A percentile compares a stretch with the other conserved stretches of the same genome.
Conservation (phyloP, 805 yeast genomes). For the Wickerhamiella allomyrinae region DNA sequence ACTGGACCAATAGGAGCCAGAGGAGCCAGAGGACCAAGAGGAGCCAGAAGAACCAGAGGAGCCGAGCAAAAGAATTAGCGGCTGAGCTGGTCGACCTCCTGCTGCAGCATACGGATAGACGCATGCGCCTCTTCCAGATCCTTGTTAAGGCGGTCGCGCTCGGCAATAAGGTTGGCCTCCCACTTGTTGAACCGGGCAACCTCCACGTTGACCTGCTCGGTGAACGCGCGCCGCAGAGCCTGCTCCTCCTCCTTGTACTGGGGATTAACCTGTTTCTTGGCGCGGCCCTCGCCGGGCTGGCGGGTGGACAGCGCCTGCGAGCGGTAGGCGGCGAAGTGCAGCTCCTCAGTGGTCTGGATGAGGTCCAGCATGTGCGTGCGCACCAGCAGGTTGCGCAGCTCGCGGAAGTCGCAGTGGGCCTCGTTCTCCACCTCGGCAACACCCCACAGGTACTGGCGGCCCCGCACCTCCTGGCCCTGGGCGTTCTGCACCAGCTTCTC, state of each 20-base stretch:
- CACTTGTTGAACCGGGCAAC: constrained; percentile 96
- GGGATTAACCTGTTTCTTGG: constrained; percentile 49
- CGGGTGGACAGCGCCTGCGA: constrained; percentile 40
- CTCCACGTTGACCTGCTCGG: constrained; percentile 92
- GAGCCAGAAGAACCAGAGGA: too few relatives aligned
- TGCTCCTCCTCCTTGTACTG: constrained; percentile 94
- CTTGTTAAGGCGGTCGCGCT: constrained; percentile 83
- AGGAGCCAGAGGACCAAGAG: too few relatives aligned
- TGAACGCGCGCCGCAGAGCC: constrained; percentile 81
- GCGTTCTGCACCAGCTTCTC: constrained; percentile 32
- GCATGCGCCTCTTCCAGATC: constrained; percentile 80
- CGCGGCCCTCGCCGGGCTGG: constrained; percentile 27
- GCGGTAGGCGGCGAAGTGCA: constrained; percentile 58
- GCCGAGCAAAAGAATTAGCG: neutral
- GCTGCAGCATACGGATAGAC: constrained; percentile 25
- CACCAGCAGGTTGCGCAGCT: constrained; percentile 50
- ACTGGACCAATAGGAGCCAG: too few relatives aligned
- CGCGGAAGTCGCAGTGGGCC: constrained; percentile 59
- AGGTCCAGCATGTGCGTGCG: constrained; percentile 65
- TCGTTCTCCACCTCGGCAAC: constrained; percentile 68
- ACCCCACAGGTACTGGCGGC: constrained; percentile 79
- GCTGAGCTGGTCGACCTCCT: constrained; percentile 19
- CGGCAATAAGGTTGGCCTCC: constrained; percentile 93
- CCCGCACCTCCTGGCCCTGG: constrained; percentile 43
- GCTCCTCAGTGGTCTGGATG: constrained; percentile 56